Conservation (phyloP, 192 early-diverging fungal genomes). For the Entomortierella lignicola region DNA sequence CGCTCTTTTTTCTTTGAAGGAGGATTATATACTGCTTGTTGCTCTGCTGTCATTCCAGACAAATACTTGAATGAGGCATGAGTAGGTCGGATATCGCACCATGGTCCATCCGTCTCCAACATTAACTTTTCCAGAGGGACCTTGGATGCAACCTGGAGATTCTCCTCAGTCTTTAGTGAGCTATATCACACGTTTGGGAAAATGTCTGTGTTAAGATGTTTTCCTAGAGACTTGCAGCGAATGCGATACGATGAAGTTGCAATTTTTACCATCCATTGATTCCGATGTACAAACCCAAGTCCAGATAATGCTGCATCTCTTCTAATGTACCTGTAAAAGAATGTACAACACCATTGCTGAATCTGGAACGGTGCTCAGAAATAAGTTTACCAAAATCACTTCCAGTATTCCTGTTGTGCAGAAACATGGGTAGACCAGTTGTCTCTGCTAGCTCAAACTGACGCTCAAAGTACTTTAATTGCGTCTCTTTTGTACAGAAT, state of each 20-base stretch:
- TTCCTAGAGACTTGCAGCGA: too few species aligned
- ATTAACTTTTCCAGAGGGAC: constrained; percentile 87
- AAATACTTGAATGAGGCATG: constrained; percentile 82
- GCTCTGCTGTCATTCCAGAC: constrained; percentile 27
- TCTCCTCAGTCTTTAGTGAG: constrained; percentile 90
- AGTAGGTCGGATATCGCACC: constrained; percentile 90
- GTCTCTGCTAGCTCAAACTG: constrained; percentile 85
- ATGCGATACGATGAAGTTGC: too few species aligned
- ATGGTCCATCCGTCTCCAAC: constrained; percentile 96
- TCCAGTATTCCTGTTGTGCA: constrained; percentile 90
- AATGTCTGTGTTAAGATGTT: too few species aligned
- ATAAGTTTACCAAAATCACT: constrained; percentile 78
- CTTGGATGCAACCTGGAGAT: constrained; percentile 73
- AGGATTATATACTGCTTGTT: constrained; percentile 54
- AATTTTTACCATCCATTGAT: constrained; percentile 86
- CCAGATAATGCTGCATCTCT: constrained; percentile 70
- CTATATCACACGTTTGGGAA: constrained; percentile 4
- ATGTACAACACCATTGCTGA: constrained; percentile 85
- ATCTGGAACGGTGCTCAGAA: constrained; percentile 67
- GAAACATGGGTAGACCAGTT: constrained; percentile 88
- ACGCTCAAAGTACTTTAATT: constrained; percentile 79
- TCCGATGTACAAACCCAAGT: constrained; percentile 88
- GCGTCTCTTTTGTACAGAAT: constrained; percentile 82
- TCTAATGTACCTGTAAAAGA: constrained; percentile 85
- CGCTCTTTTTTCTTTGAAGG: constrained; percentile 81